Evolutionary conservation across 768 basidiomycete species (phyloP), one percentile per base, ranked within the genome.

Genomic region (Hydnomerulius pinastri): DNA sequence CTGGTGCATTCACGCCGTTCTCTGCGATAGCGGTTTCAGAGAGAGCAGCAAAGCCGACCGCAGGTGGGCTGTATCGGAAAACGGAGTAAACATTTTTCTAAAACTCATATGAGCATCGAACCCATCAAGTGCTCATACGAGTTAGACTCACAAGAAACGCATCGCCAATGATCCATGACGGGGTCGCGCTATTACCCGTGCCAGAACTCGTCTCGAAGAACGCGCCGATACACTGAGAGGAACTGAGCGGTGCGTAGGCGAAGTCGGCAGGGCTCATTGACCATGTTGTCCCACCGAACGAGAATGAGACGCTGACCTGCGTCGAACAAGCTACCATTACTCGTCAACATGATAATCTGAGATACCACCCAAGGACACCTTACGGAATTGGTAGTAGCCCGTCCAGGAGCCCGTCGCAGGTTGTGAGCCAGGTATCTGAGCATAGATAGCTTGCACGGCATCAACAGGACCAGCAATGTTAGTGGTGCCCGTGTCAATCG

Each of bases 401-500:
- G 60, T 20, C 53, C 71, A 76, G 6, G 52, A 4, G 21, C 71
- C 69, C 6, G 67, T 60, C 33, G 73, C 70, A 1, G 73, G 61
- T 11, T 61, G 50, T 1, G 79, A 68, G 17, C 69, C 68, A n/a
- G 73, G 66, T 52, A 85, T 77, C 46, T 74, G 69, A 10, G 69
- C 65, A 53, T 75, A 83, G 51, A 85, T 70, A 9, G 64, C 61
- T 28, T 56, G 23, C 15, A 80, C 69, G n/a, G 67, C 62, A 10
- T 50, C 51, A 4, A 69, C 13, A 0, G 82, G 82, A 1, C 75
- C 83, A 9, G 73, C 81, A 33, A 85, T 76, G 50, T 84, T 71
- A 21, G 83, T 85, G 2, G 82, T 85, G 24, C 82, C 82, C 3
- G 81, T 83, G 50, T 85, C 82, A 49, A 85, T 83, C 23, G 79